A percentile compares a stretch with the other conserved stretches of the same genome.
Conservation (phyloP, 169 alveolate genomes). For the Plasmodium vinckei region DNA sequence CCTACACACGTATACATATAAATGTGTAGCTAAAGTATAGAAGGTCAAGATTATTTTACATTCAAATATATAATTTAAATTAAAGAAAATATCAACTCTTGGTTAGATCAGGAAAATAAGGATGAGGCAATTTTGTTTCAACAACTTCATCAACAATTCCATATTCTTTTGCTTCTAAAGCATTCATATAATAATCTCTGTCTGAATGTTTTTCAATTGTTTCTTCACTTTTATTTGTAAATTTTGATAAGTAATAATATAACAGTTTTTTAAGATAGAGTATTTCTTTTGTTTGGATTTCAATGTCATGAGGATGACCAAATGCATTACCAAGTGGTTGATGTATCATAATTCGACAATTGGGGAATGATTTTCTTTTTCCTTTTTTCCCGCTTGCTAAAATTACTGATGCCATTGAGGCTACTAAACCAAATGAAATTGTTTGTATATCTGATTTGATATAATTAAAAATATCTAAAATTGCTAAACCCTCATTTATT, state of each 20-base stretch:
- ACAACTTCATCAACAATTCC: slow-evolving; percentile 88
- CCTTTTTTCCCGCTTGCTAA: slow-evolving; percentile 91
- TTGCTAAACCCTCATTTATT: slow-evolving; percentile 89
- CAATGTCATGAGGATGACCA: slow-evolving; percentile 91
- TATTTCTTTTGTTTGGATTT: slow-evolving; percentile 91
- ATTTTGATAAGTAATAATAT: slow-evolving; percentile 84
- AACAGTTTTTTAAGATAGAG: slow-evolving; percentile 85
- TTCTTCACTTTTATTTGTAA: slow-evolving; percentile 84
- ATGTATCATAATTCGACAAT: slow-evolving; percentile 90
- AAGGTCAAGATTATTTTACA: too few relatives aligned
- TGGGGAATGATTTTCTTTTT: slow-evolving; percentile 88
- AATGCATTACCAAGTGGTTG: slow-evolving; percentile 91
- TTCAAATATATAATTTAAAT: too few relatives aligned
- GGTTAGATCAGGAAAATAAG: slow-evolving; percentile 18
- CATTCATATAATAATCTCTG: slow-evolving; percentile 89
- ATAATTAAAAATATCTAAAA: slow-evolving; percentile 86
- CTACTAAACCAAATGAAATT: slow-evolving; percentile 89
- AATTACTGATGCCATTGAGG: slow-evolving; percentile 91
- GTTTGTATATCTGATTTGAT: slow-evolving; percentile 87
- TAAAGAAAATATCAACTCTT: too few relatives aligned
- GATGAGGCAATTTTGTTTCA: slow-evolving; percentile 66
- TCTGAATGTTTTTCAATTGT: slow-evolving; percentile 85
- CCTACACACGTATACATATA: too few relatives aligned
- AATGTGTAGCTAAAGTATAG: too few relatives aligned
- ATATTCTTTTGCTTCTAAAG: slow-evolving; percentile 87